Percentiles rank a stretch among this genome's conserved stretches.
Conservation (phyloP, 1,284 basidiomycete genomes). For the Earliella scabrosa region DNA sequence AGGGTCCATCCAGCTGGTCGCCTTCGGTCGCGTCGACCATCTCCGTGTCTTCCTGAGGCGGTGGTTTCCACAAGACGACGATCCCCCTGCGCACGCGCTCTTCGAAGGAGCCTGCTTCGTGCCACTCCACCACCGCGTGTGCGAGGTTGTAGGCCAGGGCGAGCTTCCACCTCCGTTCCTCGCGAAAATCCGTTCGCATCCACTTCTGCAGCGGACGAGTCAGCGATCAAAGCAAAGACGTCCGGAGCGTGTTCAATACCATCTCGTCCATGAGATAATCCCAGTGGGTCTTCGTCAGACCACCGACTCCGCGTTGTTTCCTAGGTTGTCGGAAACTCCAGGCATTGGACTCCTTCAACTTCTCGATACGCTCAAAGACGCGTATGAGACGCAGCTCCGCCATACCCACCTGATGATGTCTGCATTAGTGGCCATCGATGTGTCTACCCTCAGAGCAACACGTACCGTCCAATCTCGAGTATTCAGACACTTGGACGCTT, state of each 20-base stretch:
- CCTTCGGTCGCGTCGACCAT: constrained; percentile 30
- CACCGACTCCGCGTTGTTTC: constrained; percentile 83
- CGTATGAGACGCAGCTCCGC: constrained; percentile 78
- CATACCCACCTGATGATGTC: constrained; percentile 63
- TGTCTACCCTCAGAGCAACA: background rate
- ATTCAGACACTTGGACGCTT: constrained; percentile 74
- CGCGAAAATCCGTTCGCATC: constrained; percentile 94
- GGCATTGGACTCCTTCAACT: constrained; percentile 77
- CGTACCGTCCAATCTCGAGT: constrained; percentile 82
- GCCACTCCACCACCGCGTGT: constrained; percentile 87
- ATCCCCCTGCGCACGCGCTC: constrained; percentile 74
- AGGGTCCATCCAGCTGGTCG: constrained; percentile 14
- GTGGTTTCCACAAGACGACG: constrained; percentile 66
- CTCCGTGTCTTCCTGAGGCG: constrained; percentile 36
- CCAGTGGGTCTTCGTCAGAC: constrained; percentile 88
- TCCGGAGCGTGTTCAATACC: constrained; percentile 51
- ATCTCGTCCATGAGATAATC: constrained; percentile 97
- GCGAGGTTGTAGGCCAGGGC: constrained; percentile 88
- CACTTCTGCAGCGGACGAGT: constrained; percentile 69
- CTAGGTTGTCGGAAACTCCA: constrained; percentile 98
- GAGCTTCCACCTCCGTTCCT: constrained; percentile 94
- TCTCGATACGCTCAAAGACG: constrained; percentile 86
- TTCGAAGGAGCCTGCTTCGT: constrained; percentile 67
- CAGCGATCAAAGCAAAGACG: constrained; percentile 1
- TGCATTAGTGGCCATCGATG: background rate